Evolutionary conservation across 78 protist species (phyloP).

Genomic region (Dictyostelium purpureum): DNA sequence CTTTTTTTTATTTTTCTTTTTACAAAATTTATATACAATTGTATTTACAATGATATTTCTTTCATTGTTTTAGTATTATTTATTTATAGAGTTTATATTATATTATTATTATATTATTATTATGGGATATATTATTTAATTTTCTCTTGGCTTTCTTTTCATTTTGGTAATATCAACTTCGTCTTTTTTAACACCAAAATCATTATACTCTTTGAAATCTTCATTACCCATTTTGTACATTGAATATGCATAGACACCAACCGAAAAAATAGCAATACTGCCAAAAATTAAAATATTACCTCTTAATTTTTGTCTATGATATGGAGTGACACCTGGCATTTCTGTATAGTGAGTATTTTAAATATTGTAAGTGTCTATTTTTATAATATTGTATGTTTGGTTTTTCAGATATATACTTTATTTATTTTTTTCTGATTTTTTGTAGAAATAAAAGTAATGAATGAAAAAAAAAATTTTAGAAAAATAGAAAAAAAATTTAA

Average conservation of each 20-base stretch:
- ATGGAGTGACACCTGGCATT: slow-evolving; percentile 34
- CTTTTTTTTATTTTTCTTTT: background rate
- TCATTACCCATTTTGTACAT: slow-evolving; percentile 60
- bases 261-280: slow-evolving; percentile 1
- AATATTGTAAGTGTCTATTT: too few species aligned
- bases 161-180: slow-evolving; percentile 15
- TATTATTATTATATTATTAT: background rate
- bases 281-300: slow-evolving; percentile 19
- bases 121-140: background rate
- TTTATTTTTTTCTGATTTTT: too few species aligned
- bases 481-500: too few species aligned
- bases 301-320: slow-evolving; percentile 17
- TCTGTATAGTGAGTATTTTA: too few species aligned
- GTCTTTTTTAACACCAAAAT: slow-evolving; percentile 36
- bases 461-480: too few species aligned
- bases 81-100: background rate
- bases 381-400: too few species aligned
- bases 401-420: too few species aligned
- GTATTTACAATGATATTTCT: background rate
- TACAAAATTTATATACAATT: too few species aligned
- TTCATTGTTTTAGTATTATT: background rate
- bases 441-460: too few species aligned
- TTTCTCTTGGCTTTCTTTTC: slow-evolving; percentile 49
- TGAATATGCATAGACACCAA: slow-evolving; percentile 1
- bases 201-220: slow-evolving; percentile 61